These are phyloP conservation scores for Saccharomyces uvarum DNA, from an alignment of 1,139 yeast species.

Conservation along the genomic window DNA sequence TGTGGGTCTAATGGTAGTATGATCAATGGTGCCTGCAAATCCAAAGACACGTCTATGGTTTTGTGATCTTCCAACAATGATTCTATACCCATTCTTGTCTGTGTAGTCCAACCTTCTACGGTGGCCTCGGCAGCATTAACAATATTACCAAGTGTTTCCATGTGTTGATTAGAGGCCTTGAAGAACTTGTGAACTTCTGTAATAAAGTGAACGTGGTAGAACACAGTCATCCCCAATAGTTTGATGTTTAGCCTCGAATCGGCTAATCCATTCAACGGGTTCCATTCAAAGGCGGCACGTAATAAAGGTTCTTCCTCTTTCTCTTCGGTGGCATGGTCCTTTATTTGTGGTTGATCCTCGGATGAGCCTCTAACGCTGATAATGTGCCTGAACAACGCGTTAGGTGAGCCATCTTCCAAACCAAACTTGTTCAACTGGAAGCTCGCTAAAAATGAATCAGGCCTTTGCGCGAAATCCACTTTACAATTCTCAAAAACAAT, in stretches of 20 bases:
- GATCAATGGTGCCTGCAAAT: slow-evolving; percentile 87
- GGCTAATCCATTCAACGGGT: slow-evolving; percentile 78
- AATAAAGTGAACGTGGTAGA: slow-evolving; percentile 74
- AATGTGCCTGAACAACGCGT: slow-evolving; percentile 69
- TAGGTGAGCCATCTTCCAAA: slow-evolving; percentile 78
- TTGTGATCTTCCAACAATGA: slow-evolving; percentile 92
- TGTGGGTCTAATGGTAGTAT: slow-evolving; percentile 81
- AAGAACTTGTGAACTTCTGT: slow-evolving; percentile 71
- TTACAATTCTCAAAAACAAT: slow-evolving; percentile 77
- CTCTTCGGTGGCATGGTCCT: slow-evolving; percentile 12
- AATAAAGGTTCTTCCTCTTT: slow-evolving; percentile 53
- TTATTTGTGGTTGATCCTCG: background rate
- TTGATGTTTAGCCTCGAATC: slow-evolving; percentile 70
- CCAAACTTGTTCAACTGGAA: slow-evolving; percentile 74
- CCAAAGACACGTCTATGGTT: slow-evolving; percentile 75
- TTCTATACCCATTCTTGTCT: slow-evolving; percentile 86
- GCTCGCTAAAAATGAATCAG: slow-evolving; percentile 66
- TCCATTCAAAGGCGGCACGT: slow-evolving; percentile 71
- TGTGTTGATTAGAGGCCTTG: slow-evolving; percentile 77
- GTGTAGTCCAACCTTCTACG: slow-evolving; percentile 80
- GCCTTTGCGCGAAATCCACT: slow-evolving; percentile 65
- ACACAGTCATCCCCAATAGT: slow-evolving; percentile 80
- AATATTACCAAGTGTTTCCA: slow-evolving; percentile 84
- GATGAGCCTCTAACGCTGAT: slow-evolving; percentile 66
- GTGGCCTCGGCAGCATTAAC: slow-evolving; percentile 95